Evolutionary conservation across 257 asterid genomes (phyloP), one percentile per base, ranked within the genome.

Genomic region (Dorcoceras hygrometricum): DNA sequence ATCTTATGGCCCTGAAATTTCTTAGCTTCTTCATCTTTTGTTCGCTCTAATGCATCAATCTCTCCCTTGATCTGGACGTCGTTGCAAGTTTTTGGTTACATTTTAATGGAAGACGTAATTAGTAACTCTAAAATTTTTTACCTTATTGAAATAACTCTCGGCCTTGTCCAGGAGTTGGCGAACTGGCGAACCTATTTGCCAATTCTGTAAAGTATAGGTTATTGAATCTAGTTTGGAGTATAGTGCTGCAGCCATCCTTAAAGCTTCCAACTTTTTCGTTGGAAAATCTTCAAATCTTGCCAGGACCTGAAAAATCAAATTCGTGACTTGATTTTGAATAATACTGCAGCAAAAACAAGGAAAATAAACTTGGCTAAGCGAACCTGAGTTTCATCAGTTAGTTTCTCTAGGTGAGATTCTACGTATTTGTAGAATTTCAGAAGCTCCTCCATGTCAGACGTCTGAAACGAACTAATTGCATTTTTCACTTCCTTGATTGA

Each of bases 241-340:
- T 36, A 91, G 80, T 57, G 95, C 85, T 59, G 87, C 83, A n/a
- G 91, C 89, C 96, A 86, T 88, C 63, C 97, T 85, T 70, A 91
- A 53, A 57, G 91, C 95, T 82, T 91, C 97, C 78, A 91, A 71
- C 74, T 89, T 91, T 69, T 82, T 91, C 65, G 79, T 39, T 0
- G 97, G 97, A 23, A 91, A 91, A 34, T 88, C 95, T 77, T 88
- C 96, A 36, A 83, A 88, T 79, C 96, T 78, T 54, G 97, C 88
- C 24, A 91, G 81, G 62, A 91, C 96, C 97, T 90, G 57, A 57
- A 29, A 18, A 48, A 58, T 4, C 25, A 56, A 29, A 53, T 67
- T 71, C 59, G 14, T 39, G 5, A 3, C 50, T n/a, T 12, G 50
- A 39, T 39, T 39, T 39, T 12, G 1, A 39, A 39, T 66, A 19